Conservation (phyloP, 106 monocot species). For the Dendrobium officinale region DNA sequence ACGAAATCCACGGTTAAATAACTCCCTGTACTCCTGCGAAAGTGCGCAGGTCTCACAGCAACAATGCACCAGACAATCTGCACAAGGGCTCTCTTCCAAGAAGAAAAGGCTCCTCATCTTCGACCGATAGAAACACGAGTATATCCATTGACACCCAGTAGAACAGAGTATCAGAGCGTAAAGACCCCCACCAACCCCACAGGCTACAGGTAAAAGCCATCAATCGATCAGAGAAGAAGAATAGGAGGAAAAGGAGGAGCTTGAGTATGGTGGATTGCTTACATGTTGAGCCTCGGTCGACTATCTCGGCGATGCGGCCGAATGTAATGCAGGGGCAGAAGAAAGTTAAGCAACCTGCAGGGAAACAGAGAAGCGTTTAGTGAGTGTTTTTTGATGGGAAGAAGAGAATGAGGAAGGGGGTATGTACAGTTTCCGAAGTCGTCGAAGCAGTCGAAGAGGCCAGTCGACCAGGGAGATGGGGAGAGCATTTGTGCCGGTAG, state of each 20-base stretch:
- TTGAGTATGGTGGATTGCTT: background rate
- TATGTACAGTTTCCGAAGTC: conserved; percentile 40
- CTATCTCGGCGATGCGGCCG: conserved; percentile 44
- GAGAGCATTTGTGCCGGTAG: background rate
- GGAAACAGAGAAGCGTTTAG: background rate
- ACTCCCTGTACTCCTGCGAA: conserved; percentile 61
- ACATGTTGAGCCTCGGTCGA: conserved; percentile 40
- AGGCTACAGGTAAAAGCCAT: conserved; percentile 16
- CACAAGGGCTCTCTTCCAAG: conserved; percentile 26
- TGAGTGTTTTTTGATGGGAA: background rate
- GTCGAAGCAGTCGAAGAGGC: conserved; percentile 46
- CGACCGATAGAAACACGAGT: conserved; percentile 53
- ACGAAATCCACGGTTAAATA: conserved; percentile 39
- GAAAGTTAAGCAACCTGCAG: conserved; percentile 40
- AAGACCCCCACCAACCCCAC: conserved; percentile 18
- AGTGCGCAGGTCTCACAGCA: conserved; percentile 54
- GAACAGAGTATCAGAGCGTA: conserved; percentile 34
- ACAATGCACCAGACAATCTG: conserved; percentile 52
- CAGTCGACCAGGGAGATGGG: conserved; percentile 36
- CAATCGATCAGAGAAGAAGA: background rate
- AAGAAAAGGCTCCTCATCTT: conserved; percentile 35
- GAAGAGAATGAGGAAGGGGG: background rate
- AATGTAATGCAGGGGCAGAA: conserved; percentile 57
- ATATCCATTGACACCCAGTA: conserved; percentile 37
- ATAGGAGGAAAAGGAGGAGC: background rate